phyloP scores from a whole-genome alignment of 345 rosid species.

The Camelina sativa region DNA sequence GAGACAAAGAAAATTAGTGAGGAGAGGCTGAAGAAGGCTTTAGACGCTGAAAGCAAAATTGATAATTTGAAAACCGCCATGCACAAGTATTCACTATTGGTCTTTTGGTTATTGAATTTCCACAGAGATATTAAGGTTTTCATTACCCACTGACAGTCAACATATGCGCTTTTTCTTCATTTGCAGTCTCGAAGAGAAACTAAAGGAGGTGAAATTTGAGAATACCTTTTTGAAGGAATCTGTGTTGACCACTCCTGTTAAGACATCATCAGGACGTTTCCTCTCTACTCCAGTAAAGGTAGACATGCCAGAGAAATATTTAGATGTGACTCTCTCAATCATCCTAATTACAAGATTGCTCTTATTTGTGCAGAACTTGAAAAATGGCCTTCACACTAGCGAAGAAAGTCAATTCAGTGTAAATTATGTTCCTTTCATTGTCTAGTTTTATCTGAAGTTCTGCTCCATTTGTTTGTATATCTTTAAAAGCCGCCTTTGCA shows the following conservation, averaged over 20 bases:
- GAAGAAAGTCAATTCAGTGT: constrained; percentile 64
- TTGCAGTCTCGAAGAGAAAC: constrained; percentile 81
- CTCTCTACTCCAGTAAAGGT: constrained; percentile 54
- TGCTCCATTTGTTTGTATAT: constrained; percentile 8
- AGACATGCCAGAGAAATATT: constrained; percentile 21
- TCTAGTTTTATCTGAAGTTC: constrained; percentile 14
- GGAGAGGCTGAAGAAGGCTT: constrained; percentile 88
- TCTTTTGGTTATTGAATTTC: constrained; percentile 18
- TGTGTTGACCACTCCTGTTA: constrained; percentile 42
- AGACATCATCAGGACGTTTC: constrained; percentile 59
- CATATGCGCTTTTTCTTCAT: constrained; percentile 24
- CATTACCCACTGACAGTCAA: constrained; percentile 17
- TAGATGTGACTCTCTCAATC: constrained; percentile 26
- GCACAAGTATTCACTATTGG: constrained; percentile 63
- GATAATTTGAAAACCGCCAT: constrained; percentile 82
- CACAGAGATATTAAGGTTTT: constrained; percentile 14
- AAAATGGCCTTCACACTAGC: constrained; percentile 65
- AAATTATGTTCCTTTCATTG: constrained; percentile 29
- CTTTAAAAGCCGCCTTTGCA: constrained; percentile 45
- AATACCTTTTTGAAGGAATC: constrained; percentile 75
- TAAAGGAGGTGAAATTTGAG: constrained; percentile 76
- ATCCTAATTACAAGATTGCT: constrained; percentile 19
- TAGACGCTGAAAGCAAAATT: constrained; percentile 83
- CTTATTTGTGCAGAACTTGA: constrained; percentile 56
- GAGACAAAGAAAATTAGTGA: constrained; percentile 84